Conservation (phyloP, 352 stramenopile genomes). For the Thraustochytrium striatum region DNA sequence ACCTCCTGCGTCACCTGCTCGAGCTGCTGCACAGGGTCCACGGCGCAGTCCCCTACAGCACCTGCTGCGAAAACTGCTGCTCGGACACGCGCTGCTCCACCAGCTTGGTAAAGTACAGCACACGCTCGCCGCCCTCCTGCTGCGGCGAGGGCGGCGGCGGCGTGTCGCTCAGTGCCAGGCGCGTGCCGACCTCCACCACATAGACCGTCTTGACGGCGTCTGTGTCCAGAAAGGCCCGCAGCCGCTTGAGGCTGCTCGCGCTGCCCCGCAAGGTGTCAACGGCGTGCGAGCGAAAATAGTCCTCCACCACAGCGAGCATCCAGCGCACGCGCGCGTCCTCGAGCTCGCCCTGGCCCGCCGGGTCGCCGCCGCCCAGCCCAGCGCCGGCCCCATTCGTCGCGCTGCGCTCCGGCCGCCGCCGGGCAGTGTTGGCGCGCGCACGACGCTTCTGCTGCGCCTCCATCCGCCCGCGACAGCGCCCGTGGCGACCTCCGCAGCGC, state of each 20-base stretch:
- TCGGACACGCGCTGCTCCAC: not conserved
- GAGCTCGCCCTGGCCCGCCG: too few relatives aligned
- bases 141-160: not conserved
- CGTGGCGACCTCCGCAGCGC: too few relatives aligned
- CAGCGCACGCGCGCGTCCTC: slow-evolving; percentile 1
- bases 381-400: too few relatives aligned
- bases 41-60: slow-evolving; percentile 49
- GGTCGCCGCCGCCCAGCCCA: too few relatives aligned
- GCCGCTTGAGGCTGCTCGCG: not conserved
- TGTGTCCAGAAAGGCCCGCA: slow-evolving; percentile 2
- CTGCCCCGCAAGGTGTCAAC: not conserved
- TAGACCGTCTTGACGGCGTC: slow-evolving; percentile 24
- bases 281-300: slow-evolving; percentile 14
- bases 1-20: slow-evolving; percentile 88
- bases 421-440: too few relatives aligned
- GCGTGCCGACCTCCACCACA: not conserved
- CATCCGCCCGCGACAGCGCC: too few relatives aligned
- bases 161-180: not conserved
- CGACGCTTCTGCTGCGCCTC: too few relatives aligned
- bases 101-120: slow-evolving; percentile 46
- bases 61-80: slow-evolving; percentile 5
- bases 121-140: slow-evolving; percentile 2
- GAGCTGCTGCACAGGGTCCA: slow-evolving; percentile 88
- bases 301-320: not conserved
- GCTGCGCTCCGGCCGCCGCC: too few relatives aligned